These are phyloP conservation scores for Taphrina deformans DNA, from an alignment of 1,139 yeast species.

Conservation along the genomic window DNA sequence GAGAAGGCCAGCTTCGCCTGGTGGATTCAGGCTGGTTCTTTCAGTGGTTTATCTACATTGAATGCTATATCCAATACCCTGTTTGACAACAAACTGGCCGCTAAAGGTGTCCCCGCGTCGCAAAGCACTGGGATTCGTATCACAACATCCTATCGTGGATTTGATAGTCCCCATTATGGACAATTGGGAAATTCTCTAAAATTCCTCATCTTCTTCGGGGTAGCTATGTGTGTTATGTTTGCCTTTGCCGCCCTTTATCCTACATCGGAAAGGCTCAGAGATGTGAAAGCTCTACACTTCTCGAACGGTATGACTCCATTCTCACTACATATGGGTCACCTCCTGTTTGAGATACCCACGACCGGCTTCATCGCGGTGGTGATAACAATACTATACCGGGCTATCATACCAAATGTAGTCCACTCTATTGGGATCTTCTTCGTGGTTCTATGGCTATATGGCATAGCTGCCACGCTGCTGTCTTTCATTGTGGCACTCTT, in stretches of 20 bases:
- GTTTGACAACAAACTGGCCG: neutral
- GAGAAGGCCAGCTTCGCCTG: constrained; percentile 11
- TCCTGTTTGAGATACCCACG: constrained; percentile 42
- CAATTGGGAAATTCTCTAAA: constrained; percentile 6
- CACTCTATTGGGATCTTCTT: constrained; percentile 46
- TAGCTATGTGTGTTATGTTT: constrained; percentile 47
- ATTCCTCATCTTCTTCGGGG: constrained; percentile 45
- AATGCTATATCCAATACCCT: neutral
- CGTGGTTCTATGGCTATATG: constrained; percentile 44
- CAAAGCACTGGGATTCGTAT: constrained; percentile 3
- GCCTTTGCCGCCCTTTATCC: constrained; percentile 47
- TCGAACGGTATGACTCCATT: constrained; percentile 47
- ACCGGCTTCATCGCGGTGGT: constrained; percentile 42
- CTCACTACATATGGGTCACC: constrained; percentile 47
- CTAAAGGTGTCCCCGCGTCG: neutral
- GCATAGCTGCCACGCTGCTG: constrained; percentile 43
- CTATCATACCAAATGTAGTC: constrained; percentile 39
- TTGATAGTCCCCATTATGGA: constrained; percentile 8
- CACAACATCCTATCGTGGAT: constrained; percentile 9
- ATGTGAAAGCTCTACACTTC: constrained; percentile 47
- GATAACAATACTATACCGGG: constrained; percentile 42
- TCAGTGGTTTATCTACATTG: constrained; percentile 3
- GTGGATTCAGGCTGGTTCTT: neutral
- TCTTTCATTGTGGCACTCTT: constrained; percentile 45
- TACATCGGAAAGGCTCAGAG: constrained; percentile 46